Percentiles rank a stretch among this genome's conserved stretches.
Evolutionary conservation across 2,329 filamentous ascomycete species (phyloP).

Genomic region (Ceratocystis ficicola): DNA sequence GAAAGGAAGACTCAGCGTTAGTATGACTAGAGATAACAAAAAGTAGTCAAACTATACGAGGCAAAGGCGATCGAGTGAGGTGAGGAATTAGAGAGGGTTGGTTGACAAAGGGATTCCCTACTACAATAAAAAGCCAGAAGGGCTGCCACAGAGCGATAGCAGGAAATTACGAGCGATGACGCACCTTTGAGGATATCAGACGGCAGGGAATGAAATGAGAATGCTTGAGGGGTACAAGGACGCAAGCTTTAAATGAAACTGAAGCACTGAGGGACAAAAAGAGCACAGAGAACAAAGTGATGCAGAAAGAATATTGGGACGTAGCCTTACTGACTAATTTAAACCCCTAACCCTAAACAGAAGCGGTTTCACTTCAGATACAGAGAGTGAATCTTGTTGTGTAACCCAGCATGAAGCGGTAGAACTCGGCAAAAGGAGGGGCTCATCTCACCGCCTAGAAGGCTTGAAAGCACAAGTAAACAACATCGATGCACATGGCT

Average conservation of each 20-base stretch:
- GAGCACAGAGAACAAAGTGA: not conserved
- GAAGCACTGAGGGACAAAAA: not conserved
- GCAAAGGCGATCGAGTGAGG: not conserved
- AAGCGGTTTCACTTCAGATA: not conserved
- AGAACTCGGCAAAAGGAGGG: not conserved
- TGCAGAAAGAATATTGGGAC: not conserved
- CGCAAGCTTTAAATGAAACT: not conserved
- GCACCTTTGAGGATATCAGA: not conserved
- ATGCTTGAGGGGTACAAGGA: slow-evolving; percentile 1
- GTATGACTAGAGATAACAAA: not conserved
- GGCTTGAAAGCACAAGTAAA: not conserved
- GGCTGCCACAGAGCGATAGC: not conserved
- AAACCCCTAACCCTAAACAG: not conserved
- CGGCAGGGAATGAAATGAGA: not conserved
- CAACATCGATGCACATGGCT: not conserved
- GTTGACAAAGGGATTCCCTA: not conserved
- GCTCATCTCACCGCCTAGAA: not conserved
- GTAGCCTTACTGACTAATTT: slow-evolving; percentile 9
- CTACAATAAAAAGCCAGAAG: not conserved
- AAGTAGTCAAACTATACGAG: not conserved
- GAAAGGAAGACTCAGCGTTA: not conserved
- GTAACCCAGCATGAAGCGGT: not conserved
- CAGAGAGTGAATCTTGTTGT: not conserved
- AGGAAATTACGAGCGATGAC: not conserved
- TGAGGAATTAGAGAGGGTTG: not conserved